A percentile compares a stretch with the other conserved stretches of the same genome.
Evolutionary conservation across 2,329 filamentous ascomycete genomes (phyloP).

Genomic region (Colletotrichum tanaceti): DNA sequence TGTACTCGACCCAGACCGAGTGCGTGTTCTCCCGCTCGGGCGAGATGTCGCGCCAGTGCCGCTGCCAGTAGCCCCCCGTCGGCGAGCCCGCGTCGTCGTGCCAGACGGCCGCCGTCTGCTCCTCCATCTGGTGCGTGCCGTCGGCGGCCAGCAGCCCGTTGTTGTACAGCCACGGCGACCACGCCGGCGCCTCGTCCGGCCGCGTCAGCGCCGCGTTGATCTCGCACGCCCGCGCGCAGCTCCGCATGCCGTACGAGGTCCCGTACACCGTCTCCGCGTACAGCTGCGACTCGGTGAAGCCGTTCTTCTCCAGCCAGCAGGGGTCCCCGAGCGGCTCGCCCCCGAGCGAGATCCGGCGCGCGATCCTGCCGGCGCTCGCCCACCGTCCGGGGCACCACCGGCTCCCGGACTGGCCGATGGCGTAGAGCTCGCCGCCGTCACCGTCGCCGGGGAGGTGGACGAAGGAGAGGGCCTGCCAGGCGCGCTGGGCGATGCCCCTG

Average conservation of each 20-base stretch:
- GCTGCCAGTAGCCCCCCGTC: constrained; percentile 44
- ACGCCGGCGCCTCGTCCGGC: constrained; percentile 41
- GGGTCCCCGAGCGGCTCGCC: constrained; percentile 41
- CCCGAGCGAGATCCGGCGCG: constrained; percentile 36
- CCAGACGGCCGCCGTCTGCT: constrained; percentile 44
- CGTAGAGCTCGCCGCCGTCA: constrained; percentile 42
- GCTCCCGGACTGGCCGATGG: constrained; percentile 41
- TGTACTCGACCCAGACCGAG: constrained; percentile 44
- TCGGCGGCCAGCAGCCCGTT: constrained; percentile 40
- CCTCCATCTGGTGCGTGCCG: constrained; percentile 43
- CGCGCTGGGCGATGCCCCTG: constrained; percentile 42
- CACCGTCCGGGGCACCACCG: constrained; percentile 37
- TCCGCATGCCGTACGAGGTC: constrained; percentile 42
- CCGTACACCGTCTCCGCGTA: constrained; percentile 43
- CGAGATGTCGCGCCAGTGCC: constrained; percentile 45
- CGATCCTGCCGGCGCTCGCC: constrained; percentile 41
- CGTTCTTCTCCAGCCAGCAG: constrained; percentile 43
- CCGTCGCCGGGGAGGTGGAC: constrained; percentile 30
- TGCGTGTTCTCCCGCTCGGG: constrained; percentile 41
- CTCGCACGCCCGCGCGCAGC: constrained; percentile 39
- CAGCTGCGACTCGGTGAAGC: constrained; percentile 38
- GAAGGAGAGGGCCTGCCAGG: constrained; percentile 40
- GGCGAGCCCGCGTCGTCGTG: constrained; percentile 40
- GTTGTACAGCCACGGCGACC: constrained; percentile 44
- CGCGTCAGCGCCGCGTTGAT: constrained; percentile 37